These are phyloP conservation scores for Orbilia javanica DNA, from an alignment of 2,329 filamentous ascomycete genomes.

Conservation along the genomic window DNA sequence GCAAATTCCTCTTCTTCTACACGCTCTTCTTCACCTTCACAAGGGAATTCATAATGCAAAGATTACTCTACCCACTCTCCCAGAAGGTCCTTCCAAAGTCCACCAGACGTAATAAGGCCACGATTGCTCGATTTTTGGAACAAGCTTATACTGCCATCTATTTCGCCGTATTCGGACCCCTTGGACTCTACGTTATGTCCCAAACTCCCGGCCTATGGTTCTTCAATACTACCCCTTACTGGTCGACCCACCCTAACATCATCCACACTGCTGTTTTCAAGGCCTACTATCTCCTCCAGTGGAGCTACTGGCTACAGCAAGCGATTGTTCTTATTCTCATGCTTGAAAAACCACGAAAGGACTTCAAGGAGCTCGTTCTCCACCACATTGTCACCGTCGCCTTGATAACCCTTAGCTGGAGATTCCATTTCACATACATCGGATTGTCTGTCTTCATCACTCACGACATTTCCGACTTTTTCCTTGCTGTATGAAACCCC, in stretches of 20 bases:
- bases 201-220: slow-evolving; percentile 89
- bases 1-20: slow-evolving; percentile 90
- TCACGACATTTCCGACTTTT: slow-evolving; percentile 94
- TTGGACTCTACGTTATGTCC: slow-evolving; percentile 90
- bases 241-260: slow-evolving; percentile 85
- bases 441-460: slow-evolving; percentile 93
- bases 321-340: slow-evolving; percentile 86
- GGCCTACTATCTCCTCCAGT: slow-evolving; percentile 95
- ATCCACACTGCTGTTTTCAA: slow-evolving; percentile 86
- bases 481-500: slow-evolving; percentile 79
- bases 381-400: slow-evolving; percentile 91
- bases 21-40: slow-evolving; percentile 90
- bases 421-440: slow-evolving; percentile 97
- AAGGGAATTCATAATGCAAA: slow-evolving; percentile 95
- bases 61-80: slow-evolving; percentile 82
- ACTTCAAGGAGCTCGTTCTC: slow-evolving; percentile 91
- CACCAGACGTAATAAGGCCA: slow-evolving; percentile 71
- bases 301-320: slow-evolving; percentile 95
- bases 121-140: slow-evolving; percentile 94
- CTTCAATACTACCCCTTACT: slow-evolving; percentile 91
- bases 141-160: slow-evolving; percentile 95
- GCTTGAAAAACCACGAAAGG: slow-evolving; percentile 92
- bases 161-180: slow-evolving; percentile 84
- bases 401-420: slow-evolving; percentile 87
- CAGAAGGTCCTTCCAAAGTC: slow-evolving; percentile 65